Evolutionary conservation across 805 yeast species (phyloP).

Genomic region (Yamadazyma laniorum): DNA sequence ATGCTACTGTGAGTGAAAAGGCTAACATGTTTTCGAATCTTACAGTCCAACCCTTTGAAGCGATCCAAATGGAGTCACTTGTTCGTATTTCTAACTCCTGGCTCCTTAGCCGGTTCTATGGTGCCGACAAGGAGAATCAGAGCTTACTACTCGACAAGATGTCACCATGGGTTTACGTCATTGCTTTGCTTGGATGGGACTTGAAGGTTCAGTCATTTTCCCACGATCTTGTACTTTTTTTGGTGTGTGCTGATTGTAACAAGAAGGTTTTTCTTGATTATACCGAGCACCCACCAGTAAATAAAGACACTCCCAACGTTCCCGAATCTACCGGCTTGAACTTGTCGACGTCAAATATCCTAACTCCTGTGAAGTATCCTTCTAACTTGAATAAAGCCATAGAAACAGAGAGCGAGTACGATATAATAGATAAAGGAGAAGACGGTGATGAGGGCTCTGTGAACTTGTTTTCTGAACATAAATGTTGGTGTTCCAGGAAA

Average conservation of each 20-base stretch:
- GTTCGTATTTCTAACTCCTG: conserved; percentile 28
- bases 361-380: conserved; percentile 33
- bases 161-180: conserved; percentile 33
- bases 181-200: conserved; percentile 40
- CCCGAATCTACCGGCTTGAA: conserved; percentile 15
- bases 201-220: conserved; percentile 31
- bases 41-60: background rate
- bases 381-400: conserved; percentile 6
- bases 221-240: conserved; percentile 24
- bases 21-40: conserved; percentile 5
- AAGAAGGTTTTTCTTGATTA: conserved; percentile 29
- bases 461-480: conserved; percentile 30
- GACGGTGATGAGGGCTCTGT: conserved; percentile 17
- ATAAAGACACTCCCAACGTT: conserved; percentile 3
- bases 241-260: conserved; percentile 39
- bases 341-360: conserved; percentile 22
- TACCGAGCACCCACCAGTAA: conserved; percentile 9
- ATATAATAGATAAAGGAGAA: conserved; percentile 18
- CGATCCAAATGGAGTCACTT: background rate
- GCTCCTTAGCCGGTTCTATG: conserved; percentile 29
- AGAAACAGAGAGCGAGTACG: conserved; percentile 13
- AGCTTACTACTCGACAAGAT: conserved; percentile 19
- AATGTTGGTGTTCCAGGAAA: conserved; percentile 32
- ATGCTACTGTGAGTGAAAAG: conserved; percentile 4
- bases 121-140: conserved; percentile 37